A percentile compares a stretch with the other conserved stretches of the same genome.
These are phyloP conservation scores for Aspergillus piperis DNA, from an alignment of 2,329 filamentous ascomycete genomes.

Conservation along the genomic window DNA sequence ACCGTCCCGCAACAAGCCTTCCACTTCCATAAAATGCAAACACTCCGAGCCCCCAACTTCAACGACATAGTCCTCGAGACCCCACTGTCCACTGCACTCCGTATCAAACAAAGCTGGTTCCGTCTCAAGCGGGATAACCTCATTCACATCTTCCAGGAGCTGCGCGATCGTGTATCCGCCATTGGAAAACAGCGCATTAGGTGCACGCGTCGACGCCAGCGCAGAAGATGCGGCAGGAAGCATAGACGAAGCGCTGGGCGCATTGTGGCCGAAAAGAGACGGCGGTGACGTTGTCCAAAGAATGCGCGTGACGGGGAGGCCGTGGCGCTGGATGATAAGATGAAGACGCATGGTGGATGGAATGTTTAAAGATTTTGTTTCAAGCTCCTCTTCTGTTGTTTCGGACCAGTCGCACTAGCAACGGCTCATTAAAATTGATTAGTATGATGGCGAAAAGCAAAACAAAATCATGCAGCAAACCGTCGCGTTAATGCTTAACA, in stretches of 20 bases:
- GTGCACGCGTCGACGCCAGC: conserved; percentile 35
- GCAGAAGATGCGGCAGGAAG: conserved; percentile 34
- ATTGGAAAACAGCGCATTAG: conserved; percentile 41
- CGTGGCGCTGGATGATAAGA: conserved; percentile 70
- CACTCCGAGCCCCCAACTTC: conserved; percentile 84
- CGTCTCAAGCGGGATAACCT: conserved; percentile 77
- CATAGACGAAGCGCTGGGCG: conserved; percentile 20
- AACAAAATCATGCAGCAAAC: background rate
- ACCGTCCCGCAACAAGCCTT: conserved; percentile 72
- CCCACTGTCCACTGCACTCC: conserved; percentile 63
- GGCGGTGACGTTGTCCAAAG: conserved; percentile 66
- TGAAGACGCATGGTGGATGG: conserved; percentile 66
- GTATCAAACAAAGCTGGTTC: conserved; percentile 39
- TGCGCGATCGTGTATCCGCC: conserved; percentile 70
- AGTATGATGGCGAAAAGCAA: background rate
- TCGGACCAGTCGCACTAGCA: background rate
- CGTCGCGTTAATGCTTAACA: background rate
- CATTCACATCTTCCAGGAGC: conserved; percentile 76
- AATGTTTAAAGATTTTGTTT: conserved; percentile 7
- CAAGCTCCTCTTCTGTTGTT: background rate
- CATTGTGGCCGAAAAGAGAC: conserved; percentile 37
- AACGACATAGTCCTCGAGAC: conserved; percentile 85
- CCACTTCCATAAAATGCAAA: conserved; percentile 76
- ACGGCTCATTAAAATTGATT: conserved; percentile 1
- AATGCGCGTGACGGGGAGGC: conserved; percentile 69